Base-by-base conservation (phyloP, 495 filamentous ascomycete genomes). In the Bryoglossum gracile region DNA sequence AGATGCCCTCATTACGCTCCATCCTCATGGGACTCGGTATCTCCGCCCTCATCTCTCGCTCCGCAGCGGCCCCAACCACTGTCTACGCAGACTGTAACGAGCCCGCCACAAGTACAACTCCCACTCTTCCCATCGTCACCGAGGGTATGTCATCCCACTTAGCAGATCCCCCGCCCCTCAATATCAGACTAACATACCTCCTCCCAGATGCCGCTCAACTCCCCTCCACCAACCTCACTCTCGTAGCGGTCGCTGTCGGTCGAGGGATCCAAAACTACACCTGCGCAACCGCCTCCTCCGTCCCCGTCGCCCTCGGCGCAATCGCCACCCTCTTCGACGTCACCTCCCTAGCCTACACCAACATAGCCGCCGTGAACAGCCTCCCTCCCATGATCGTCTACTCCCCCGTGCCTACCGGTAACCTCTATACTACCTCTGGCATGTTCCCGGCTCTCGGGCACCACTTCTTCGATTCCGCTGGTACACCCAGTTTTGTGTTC, bases 181-280 rank as follows among this genome's bases (percentile, higher is more conserved):
- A 0, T 33, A 35, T 17, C 21, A 37, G 38, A 26, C 26, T 28
- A 17, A 17, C 46, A 46, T 46, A 50, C 21, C 18, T 34, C 28
- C 17, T 23, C 9, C 14, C 37, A 54, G 56, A 17, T 34, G 28
- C 65, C 18, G 45, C 49, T 6, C 44, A 52, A 23, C 49, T 59
- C 9, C 42, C 47, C 2, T 3, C 50, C 9, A 25, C 64, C 9
- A 63, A 62, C 45, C 51, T 78, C 28, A 64, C 59, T 10, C 70
- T 88, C 46, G 75, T 78, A 62, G 74, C 77, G 60, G 72, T 88
- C 54, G 77, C 73, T 44, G 49, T 88, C 44, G 85, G 84, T 54
- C 80, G 80, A 25, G 85, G 85, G 44, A 80, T 82, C 51, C 85
- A 89, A 57, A 89, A 89, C 69, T 89, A 89, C 69, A 83, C 77